Evolutionary conservation across 371 early-diverging fungal species (phyloP).

Genomic region (Rhizomucor pusillus): DNA sequence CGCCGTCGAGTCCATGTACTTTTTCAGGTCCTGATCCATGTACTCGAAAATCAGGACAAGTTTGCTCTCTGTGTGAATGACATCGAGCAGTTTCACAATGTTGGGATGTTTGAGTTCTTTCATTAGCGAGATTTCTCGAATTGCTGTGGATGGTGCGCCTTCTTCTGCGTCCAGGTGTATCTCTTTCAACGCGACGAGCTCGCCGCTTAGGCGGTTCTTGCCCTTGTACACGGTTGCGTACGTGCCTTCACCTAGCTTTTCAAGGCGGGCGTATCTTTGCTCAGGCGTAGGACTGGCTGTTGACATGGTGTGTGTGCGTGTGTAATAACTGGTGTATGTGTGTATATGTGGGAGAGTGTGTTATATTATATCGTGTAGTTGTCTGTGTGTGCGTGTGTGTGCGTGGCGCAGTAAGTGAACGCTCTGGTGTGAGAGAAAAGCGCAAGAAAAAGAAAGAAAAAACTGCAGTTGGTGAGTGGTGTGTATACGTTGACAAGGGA

Average conservation of each 20-base stretch:
- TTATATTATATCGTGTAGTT: too few species aligned
- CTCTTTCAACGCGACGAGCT: conserved; percentile 98
- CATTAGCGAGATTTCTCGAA: conserved; percentile 95
- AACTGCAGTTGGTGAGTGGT: too few species aligned
- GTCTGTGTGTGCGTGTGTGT: too few species aligned
- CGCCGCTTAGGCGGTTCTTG: conserved; percentile 79
- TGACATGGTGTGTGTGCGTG: conserved; percentile 11
- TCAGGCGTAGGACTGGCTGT: conserved; percentile 30
- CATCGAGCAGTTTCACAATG: conserved; percentile 93
- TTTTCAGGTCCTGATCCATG: conserved; percentile 97
- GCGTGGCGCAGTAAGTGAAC: too few species aligned
- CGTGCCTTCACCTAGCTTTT: conserved; percentile 98
- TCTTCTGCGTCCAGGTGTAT: conserved; percentile 92
- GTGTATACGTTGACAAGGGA: too few species aligned
- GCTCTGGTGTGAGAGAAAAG: too few species aligned
- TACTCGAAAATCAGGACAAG: conserved; percentile 98
- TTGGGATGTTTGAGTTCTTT: conserved; percentile 92
- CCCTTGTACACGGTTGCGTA: conserved; percentile 99
- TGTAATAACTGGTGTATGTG: background rate
- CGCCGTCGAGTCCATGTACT: conserved; percentile 85
- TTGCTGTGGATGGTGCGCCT: conserved; percentile 95
- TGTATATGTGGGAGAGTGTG: conserved; percentile 10
- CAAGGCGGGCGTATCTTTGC: conserved; percentile 73
- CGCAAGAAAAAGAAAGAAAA: too few species aligned
- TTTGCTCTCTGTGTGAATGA: conserved; percentile 97